These are phyloP conservation scores for Zea mays DNA, from an alignment of 176 grass and related monocot species.

Conservation along the genomic window Zm-B73-REFERENCE-NAM-5.0 NC_050100.1:117686501-117687000, in stretches of 20 bases:
- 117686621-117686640: background rate
- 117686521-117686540: background rate
- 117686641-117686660: background rate
- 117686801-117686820: background rate
- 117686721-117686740: background rate
- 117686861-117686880: background rate
- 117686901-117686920: no score
- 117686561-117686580: background rate
- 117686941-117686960: no score
- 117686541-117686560: background rate
- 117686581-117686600: background rate
- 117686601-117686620: background rate
- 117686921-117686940: no score
- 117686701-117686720: background rate
- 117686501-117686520: background rate
- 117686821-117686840: background rate
- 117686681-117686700: background rate
- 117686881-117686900: no score
- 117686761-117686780: background rate
- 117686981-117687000: no score
- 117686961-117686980: no score
- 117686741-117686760: background rate
- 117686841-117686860: background rate
- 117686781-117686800: background rate
- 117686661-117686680: background rate